A percentile compares a stretch with the other conserved stretches of the same genome.
Conservation (phyloP, 352 stramenopile genomes). For the Phytophthora meadii region DNA sequence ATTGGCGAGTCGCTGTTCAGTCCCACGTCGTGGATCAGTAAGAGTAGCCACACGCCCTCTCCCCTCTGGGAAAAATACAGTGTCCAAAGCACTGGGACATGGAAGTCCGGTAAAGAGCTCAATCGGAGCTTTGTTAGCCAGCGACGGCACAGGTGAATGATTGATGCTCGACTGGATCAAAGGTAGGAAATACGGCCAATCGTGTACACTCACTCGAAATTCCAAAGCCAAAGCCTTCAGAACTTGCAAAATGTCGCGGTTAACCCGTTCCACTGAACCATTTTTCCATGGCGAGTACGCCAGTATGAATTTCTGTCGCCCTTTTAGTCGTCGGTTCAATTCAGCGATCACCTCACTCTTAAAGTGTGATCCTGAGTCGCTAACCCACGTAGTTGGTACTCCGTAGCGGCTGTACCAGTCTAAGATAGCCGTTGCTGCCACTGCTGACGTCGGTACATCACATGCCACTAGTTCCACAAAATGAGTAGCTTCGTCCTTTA, state of each 20-base stretch:
- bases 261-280: neutral
- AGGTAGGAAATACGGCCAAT: neutral
- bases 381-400: no score
- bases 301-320: neutral
- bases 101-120: neutral
- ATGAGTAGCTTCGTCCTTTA: neutral
- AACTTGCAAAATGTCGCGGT: neutral
- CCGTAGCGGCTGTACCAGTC: neutral
- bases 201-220: neutral
- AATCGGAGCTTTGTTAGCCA: neutral
- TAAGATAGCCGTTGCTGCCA: neutral
- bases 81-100: no score
- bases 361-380: neutral
- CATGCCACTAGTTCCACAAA: neutral
- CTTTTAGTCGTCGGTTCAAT: neutral
- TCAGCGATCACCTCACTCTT: neutral
- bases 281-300: neutral
- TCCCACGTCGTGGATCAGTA: no score
- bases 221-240: neutral
- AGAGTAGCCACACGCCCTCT: no score
- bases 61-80: no score
- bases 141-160: neutral
- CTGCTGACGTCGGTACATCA: neutral
- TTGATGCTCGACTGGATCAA: neutral
- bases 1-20: no score